Conservation (phyloP, 306 rosid genomes). For the Vigna hirtella region DNA sequence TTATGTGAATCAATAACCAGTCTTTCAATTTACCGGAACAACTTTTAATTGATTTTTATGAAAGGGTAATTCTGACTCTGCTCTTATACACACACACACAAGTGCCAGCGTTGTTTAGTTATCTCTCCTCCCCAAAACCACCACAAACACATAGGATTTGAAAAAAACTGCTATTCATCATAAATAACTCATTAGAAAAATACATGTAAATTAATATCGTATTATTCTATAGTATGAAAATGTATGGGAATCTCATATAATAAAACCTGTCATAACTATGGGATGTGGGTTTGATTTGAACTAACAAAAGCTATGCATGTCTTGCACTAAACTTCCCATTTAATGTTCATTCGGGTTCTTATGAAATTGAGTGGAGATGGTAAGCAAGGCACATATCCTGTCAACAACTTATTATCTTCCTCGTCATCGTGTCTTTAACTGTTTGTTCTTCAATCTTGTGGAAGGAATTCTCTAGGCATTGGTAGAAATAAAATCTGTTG, state of each 20-base stretch:
- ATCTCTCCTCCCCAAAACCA: neutral
- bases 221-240: slow-evolving; percentile 53
- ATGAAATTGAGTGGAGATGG: slow-evolving; percentile 26
- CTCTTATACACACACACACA: no score
- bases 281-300: slow-evolving; percentile 41
- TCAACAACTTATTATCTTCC: slow-evolving; percentile 27
- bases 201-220: slow-evolving; percentile 43
- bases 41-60: neutral
- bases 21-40: neutral
- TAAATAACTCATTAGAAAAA: slow-evolving; percentile 54
- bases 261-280: slow-evolving; percentile 51
- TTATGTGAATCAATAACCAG: no score
- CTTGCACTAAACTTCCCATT: slow-evolving; percentile 41
- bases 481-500: slow-evolving; percentile 41
- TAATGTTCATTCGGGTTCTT: neutral
- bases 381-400: neutral
- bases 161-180: slow-evolving; percentile 52
- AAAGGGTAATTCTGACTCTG: neutral
- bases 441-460: slow-evolving; percentile 42
- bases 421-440: slow-evolving; percentile 17
- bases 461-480: slow-evolving; percentile 29
- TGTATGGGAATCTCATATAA: slow-evolving; percentile 56
- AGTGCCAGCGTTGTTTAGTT: no score
- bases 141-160: slow-evolving; percentile 21
- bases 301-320: slow-evolving; percentile 32